Evolutionary conservation across 2,329 filamentous ascomycete species (phyloP), one percentile per base, ranked within the genome.

Genomic region (Stemphylium vesicarium): DNA sequence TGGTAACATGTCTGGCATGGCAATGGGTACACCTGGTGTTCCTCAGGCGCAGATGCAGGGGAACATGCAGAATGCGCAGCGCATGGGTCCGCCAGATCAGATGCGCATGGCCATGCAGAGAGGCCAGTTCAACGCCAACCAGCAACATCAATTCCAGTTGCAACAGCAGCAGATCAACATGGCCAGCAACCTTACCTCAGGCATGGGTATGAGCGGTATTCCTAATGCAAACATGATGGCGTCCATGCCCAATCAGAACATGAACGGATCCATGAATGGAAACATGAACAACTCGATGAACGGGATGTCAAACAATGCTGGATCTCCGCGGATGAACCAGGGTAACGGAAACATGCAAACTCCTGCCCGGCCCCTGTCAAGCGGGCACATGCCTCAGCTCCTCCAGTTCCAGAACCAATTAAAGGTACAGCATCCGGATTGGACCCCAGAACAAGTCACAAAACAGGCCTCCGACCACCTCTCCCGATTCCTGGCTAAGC

Each of bases 11-110:
- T 78, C 65, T 77, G 83, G 62, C 71, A 81, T 65, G 81, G 82
- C 69, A 73, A 82, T 69, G 81, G 85, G 75, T 65, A 80, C 49
- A 2, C 85, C 85, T 55, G 84, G 84, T 40, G 81, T 90, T 20
- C 85, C 87, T 33, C 88, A 90, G 70, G 87, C 88, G 20, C 89
- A 89, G 61, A 83, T 91, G 78, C 87, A 89, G 65, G 81, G 82
- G 13, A 78, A 82, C 31, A 80, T 82, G 73, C 80, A 79, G 58
- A 77, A 76, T 42, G 83, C 88, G 59, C 81, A 85, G 48, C 83
- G 88, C 50, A 83, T 91, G 78, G 66, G 64, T 38, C 75, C 75
- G 57, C 73, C 71, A 12, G 72, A 77, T 40, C 70, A 75, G 50
- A 67, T 75, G 60, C 72, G 74, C 11, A 71, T 76, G 64, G 69